A percentile compares a stretch with the other conserved stretches of the same genome.
These are phyloP conservation scores for Eimeria necatrix DNA, from an alignment of 169 alveolate species.

Conservation along the genomic window DNA sequence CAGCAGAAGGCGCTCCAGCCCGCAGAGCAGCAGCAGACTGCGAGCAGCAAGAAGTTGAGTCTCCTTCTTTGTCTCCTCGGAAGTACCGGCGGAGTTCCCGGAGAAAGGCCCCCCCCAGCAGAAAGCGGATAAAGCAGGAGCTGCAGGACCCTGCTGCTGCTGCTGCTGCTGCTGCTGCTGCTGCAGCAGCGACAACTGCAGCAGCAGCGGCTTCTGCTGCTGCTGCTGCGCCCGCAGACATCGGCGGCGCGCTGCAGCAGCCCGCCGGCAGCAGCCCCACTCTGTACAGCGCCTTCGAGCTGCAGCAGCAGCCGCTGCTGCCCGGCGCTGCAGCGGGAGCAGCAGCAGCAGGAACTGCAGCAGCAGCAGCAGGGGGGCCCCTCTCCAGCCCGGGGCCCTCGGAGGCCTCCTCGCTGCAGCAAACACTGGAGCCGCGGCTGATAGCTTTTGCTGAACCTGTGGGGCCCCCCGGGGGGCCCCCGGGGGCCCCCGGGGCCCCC, in stretches of 20 bases:
- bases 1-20: not conserved
- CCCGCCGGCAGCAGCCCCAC: not conserved
- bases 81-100: not conserved
- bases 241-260: not conserved
- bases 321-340: not conserved
- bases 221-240: not conserved
- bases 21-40: not conserved
- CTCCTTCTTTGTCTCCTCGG: not conserved
- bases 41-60: not conserved
- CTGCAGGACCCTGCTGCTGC: not conserved
- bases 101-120: not conserved
- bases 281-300: not conserved
- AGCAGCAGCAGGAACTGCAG: not conserved
- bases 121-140: not conserved
- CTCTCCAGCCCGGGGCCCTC: not conserved
- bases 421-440: not conserved
- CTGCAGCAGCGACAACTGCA: not conserved
- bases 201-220: not conserved
- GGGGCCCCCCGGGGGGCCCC: constrained; percentile 45
- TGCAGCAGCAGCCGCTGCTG: constrained; percentile 32
- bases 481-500: constrained; percentile 21
- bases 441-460: constrained; percentile 7
- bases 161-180: not conserved
- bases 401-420: not conserved
- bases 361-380: not conserved